Evolutionary conservation across 2,329 filamentous ascomycete genomes (phyloP), one percentile per base, ranked within the genome.

Genomic region (Arthrobotrys sphaeroides): DNA sequence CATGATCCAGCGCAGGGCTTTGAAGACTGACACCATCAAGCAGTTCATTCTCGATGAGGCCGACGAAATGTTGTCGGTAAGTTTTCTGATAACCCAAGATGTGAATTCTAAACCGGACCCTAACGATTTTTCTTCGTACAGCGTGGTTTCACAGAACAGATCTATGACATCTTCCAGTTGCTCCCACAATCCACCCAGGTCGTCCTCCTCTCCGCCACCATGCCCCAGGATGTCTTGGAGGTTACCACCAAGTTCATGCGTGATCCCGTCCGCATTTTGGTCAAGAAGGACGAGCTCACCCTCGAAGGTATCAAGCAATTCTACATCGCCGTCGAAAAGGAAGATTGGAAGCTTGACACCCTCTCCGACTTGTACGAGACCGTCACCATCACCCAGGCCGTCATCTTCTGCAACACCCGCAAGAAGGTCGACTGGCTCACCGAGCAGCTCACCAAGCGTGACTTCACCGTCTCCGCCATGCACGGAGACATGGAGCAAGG

Each of bases 241-340:
- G 94, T 99, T 83, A 99, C 95, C 83, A 98, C 94, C 86, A 97
- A 97, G 88, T 99, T 99, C 89, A 99, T 99, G 95, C 94, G 93
- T 82, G 95, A 99, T 86, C 95, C 95, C 80, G 92, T 99, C 84
- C 94, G 95, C 83, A 98, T 99, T 83, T 89, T 99, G 81, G 95
- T 99, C 86, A 99, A 99, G 91, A 97, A 97, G 90, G 94, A 96
- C 83, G 95, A 99, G 85, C 90, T 99, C 85, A 99, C 95, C 82
- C 93, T 99, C 75, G 95, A 99, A 87, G 95, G 95, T 92, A 96
- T 99, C 84, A 99, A 99, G 89, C 95, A 99, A 85, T 99, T 97
- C 88, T 99, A 97, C 88, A 98, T 99, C 85, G 95, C 95, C 76
- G 95, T 99, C 77, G 95, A 99, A 88, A 98, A 99, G 89, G 95